These are phyloP conservation scores for Silene latifolia DNA, from an alignment of 148 eudicot genomes.

Conservation along the genomic window DNA sequence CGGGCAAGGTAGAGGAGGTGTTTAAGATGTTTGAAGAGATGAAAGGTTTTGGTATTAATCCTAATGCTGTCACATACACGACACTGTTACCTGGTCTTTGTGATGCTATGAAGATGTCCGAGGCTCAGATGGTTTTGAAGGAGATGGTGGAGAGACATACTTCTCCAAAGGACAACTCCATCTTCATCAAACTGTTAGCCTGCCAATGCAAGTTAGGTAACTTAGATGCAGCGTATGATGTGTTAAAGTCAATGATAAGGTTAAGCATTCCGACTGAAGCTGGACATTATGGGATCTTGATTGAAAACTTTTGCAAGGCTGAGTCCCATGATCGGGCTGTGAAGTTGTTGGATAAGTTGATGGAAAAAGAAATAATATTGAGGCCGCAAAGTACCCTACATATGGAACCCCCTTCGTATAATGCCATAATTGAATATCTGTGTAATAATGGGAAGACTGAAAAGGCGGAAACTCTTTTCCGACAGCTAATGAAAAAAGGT, in stretches of 20 bases:
- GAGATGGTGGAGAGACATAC: slow-evolving; percentile 69
- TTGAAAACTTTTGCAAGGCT: slow-evolving; percentile 74
- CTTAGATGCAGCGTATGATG: slow-evolving; percentile 84
- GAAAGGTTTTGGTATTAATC: slow-evolving; percentile 59
- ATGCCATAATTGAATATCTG: slow-evolving; percentile 64
- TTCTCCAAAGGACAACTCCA: slow-evolving; percentile 60
- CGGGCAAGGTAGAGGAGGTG: slow-evolving; percentile 72
- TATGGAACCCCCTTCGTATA: slow-evolving; percentile 72
- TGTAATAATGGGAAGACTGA: slow-evolving; percentile 63
- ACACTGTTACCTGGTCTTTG: slow-evolving; percentile 86
- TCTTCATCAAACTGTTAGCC: slow-evolving; percentile 51
- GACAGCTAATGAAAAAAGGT: slow-evolving; percentile 92
- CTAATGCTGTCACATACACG: slow-evolving; percentile 71
- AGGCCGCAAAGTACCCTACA: slow-evolving; percentile 54
- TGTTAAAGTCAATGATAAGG: slow-evolving; percentile 69
- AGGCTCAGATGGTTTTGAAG: slow-evolving; percentile 54
- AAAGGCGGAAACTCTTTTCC: slow-evolving; percentile 74
- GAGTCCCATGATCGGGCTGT: slow-evolving; percentile 59
- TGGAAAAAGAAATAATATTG: slow-evolving; percentile 76
- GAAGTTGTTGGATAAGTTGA: slow-evolving; percentile 66
- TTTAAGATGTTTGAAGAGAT: slow-evolving; percentile 77
- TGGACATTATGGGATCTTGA: slow-evolving; percentile 80
- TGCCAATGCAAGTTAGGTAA: slow-evolving; percentile 74
- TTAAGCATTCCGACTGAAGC: slow-evolving; percentile 76
- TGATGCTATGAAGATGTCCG: slow-evolving; percentile 68